Evolutionary conservation across 257 asterid genomes (phyloP), one percentile per base, ranked within the genome.

Genomic region (Avicennia marina): DNA sequence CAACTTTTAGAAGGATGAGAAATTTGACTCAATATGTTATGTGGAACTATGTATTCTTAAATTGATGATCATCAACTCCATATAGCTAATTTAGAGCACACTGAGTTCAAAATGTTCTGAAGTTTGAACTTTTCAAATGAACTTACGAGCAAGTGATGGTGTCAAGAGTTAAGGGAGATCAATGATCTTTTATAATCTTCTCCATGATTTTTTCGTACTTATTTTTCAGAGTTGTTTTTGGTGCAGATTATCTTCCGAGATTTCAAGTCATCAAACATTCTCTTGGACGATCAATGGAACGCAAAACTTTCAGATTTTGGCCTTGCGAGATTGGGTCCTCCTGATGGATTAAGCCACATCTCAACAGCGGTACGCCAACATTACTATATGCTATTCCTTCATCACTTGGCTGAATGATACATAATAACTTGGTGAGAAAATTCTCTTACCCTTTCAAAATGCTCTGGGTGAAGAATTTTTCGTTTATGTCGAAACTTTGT

Each of bases 301-400:
- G 95, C 98, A 15, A 90, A 90, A 74, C 95, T 87, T 36, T 90
- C 96, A 0, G 96, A 90, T 72, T 90, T 90, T 10, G 98, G 98
- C 43, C 66, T 87, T 68, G 98, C 96, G 1, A 67, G 85, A 46
- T 78, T 84, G 44, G 98, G 98, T 27, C 98, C 98, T 43, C 65
- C 81, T 1, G 95, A 84, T 40, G 96, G 98, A 45, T 24, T 74
- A 18, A 78, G 96, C 79, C 95, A 90, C 48, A 82, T 90, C 65
- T 90, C 98, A 2, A 90, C 98, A 0, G 91, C 91, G 63, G 98
- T 89, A 82, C 32, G 71, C 58, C 39, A 21, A 46, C 19, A 12
- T 9, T n/a, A 56, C 53, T 25, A 15, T 10, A 2, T 39, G 12
- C 7, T 39, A 13, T 3, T 3, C 4, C 3, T 39, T 39, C 7